Evolutionary conservation across 306 rosid genomes (phyloP), one percentile per base, ranked within the genome.

Genomic region (Arachis hypogaea): DNA sequence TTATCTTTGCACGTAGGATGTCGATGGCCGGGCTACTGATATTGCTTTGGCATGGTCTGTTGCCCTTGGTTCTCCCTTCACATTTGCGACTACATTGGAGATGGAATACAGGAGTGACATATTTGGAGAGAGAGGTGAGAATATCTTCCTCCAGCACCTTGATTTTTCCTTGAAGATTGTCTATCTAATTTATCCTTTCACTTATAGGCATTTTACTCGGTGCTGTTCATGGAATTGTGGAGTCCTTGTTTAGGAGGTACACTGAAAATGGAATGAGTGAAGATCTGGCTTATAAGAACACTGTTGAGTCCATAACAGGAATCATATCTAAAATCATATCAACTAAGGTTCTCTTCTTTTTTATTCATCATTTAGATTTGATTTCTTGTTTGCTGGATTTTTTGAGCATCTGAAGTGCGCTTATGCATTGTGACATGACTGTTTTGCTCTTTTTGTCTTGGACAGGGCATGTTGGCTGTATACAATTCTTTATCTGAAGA

Each of bases 31-130:
- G 75, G 99, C 99, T 57, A 88, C 98, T 50, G 89, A 95, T 83
- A 96, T 92, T 74, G 99, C 99, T 55, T 56, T 95, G 79, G 99
- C 90, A 55, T 95, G 99, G 99, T 95, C 98, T 2, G 87, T 92
- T 83, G 98, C 99, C 80, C 96, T 95, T 68, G 99, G 99, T 49
- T 94, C 99, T 74, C 99, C 99, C 18, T 94, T 94, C 86, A 88
- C 99, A 75, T 94, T 94, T 72, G 96, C 86, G 61, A 94, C 99
- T 59, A 90, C 99, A 11, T 81, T 94, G 44, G 99, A 94, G 90
- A 88, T 85, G 82, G 99, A 94, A 77, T 94, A 94, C 87, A 92
- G 60, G 84, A 94, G 99, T 83, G 99, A 94, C 83, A 92, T 94
- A 81, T 94, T 92, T 82, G 99, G 98, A 29, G 99, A 94, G 84